Percentiles rank a stretch among this genome's conserved stretches.
These are phyloP conservation scores for Fusarium virguliforme DNA, from an alignment of 2,329 filamentous ascomycete genomes.

Conservation along the genomic window DNA sequence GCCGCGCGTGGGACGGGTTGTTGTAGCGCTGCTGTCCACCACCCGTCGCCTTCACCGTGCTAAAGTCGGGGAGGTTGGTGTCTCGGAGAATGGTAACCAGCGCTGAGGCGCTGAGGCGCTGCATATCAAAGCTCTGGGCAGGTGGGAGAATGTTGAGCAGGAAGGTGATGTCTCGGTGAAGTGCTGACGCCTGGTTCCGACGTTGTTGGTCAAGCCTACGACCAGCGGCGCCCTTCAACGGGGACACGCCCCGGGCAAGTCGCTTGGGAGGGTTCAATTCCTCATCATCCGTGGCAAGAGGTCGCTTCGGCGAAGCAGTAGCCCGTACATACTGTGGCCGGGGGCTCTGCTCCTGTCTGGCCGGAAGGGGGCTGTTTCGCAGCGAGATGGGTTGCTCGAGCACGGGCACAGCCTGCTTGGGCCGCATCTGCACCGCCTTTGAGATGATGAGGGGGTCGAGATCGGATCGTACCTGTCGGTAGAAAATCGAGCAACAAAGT, in stretches of 20 bases:
- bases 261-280: slow-evolving; percentile 85
- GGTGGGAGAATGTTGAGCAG: slow-evolving; percentile 82
- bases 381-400: slow-evolving; percentile 67
- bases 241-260: slow-evolving; percentile 89
- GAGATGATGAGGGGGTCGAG: slow-evolving; percentile 86
- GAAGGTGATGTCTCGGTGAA: slow-evolving; percentile 80
- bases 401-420: slow-evolving; percentile 70
- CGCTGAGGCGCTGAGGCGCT: slow-evolving; percentile 78
- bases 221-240: slow-evolving; percentile 90
- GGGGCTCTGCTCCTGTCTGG: slow-evolving; percentile 61
- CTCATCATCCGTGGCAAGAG: slow-evolving; percentile 79
- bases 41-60: slow-evolving; percentile 67
- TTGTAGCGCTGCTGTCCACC: slow-evolving; percentile 57
- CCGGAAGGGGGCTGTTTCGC: slow-evolving; percentile 62
- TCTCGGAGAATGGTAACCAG: slow-evolving; percentile 82
- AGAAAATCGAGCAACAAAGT: slow-evolving; percentile 84
- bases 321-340: slow-evolving; percentile 64
- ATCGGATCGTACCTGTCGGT: slow-evolving; percentile 84
- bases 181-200: slow-evolving; percentile 74
- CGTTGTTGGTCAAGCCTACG: slow-evolving; percentile 86
- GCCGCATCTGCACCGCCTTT: slow-evolving; percentile 81
- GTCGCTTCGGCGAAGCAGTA: slow-evolving; percentile 73
- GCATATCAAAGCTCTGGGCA: slow-evolving; percentile 79
- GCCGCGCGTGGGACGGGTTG: slow-evolving; percentile 58
- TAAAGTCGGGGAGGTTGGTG: slow-evolving; percentile 75